phyloP scores from a whole-genome alignment of 129 eudicot species.

The Ambrosia trifida region DNA sequence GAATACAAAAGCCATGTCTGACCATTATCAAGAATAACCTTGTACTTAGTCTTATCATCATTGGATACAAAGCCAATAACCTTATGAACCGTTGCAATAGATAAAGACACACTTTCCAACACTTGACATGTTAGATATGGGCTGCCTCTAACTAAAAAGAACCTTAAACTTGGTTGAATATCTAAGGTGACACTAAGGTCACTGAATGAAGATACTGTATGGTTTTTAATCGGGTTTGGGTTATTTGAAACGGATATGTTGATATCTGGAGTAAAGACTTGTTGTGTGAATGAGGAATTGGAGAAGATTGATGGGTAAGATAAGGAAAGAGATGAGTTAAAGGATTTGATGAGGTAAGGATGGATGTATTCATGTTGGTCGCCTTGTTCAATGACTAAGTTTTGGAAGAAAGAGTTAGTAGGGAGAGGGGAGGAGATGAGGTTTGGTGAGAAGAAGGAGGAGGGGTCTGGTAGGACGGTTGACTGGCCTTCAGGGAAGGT shows the following conservation, averaged over 20 bases:
- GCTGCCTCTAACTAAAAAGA: slow-evolving; percentile 76
- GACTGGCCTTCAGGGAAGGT: slow-evolving; percentile 57
- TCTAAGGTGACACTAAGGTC: slow-evolving; percentile 78
- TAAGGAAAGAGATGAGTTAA: slow-evolving; percentile 55
- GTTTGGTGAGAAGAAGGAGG: slow-evolving; percentile 56
- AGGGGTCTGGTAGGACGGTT: slow-evolving; percentile 75
- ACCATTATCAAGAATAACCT: slow-evolving; percentile 54
- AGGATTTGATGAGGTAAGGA: slow-evolving; percentile 64
- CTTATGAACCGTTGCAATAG: slow-evolving; percentile 59
- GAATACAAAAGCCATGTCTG: slow-evolving; percentile 85
- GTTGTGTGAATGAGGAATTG: slow-evolving; percentile 48
- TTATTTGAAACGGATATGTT: slow-evolving; percentile 47
- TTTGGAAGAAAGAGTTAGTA: slow-evolving; percentile 80
- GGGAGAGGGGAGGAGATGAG: slow-evolving; percentile 75
- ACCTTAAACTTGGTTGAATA: slow-evolving; percentile 57
- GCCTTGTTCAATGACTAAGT: slow-evolving; percentile 68
- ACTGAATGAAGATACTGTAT: slow-evolving; percentile 48
- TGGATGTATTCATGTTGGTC: slow-evolving; percentile 83
- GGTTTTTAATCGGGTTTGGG: slow-evolving; percentile 42
- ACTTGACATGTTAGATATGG: slow-evolving; percentile 67
- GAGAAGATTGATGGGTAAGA: slow-evolving; percentile 65
- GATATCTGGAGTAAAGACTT: slow-evolving; percentile 59
- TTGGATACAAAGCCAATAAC: slow-evolving; percentile 48
- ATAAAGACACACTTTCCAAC: slow-evolving; percentile 24
- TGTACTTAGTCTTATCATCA: slow-evolving; percentile 45